Percentiles rank a stretch among this genome's conserved stretches.
Evolutionary conservation across 345 rosid species (phyloP).

Genomic region (Acer campestre): DNA sequence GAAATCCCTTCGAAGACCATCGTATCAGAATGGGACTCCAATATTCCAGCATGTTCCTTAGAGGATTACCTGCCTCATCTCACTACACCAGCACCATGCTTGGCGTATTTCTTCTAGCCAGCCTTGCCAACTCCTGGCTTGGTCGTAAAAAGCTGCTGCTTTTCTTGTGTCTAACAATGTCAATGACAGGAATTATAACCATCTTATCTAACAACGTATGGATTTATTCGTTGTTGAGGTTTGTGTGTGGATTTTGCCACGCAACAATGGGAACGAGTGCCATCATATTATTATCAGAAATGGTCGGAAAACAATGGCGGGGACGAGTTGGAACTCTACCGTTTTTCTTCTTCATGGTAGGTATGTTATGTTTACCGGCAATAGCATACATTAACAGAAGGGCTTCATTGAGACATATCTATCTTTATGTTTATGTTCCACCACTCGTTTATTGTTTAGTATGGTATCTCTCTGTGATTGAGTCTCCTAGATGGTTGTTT

Average conservation of each 20-base stretch:
- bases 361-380: no score
- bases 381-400: no score
- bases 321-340: constrained; percentile 35
- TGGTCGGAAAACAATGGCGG: constrained; percentile 46
- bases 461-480: no score
- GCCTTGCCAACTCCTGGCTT: constrained; percentile 50
- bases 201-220: constrained; percentile 19
- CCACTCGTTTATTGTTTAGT: no score
- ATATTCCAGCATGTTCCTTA: constrained; percentile 42
- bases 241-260: not conserved
- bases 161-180: constrained; percentile 42
- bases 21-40: no score
- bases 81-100: no score
- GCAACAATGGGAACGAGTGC: constrained; percentile 3
- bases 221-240: constrained; percentile 28
- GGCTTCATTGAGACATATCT: no score
- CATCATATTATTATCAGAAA: constrained; percentile 44
- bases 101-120: constrained; percentile 29
- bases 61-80: constrained; percentile 49
- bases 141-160: constrained; percentile 59
- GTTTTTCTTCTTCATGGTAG: no score
- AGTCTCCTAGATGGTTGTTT: no score
- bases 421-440: no score
- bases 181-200: constrained; percentile 35
- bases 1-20: constrained; percentile 28